phyloP scores from a whole-genome alignment of 768 basidiomycete genomes.

The Tricholoma hemisulphureum region DNA sequence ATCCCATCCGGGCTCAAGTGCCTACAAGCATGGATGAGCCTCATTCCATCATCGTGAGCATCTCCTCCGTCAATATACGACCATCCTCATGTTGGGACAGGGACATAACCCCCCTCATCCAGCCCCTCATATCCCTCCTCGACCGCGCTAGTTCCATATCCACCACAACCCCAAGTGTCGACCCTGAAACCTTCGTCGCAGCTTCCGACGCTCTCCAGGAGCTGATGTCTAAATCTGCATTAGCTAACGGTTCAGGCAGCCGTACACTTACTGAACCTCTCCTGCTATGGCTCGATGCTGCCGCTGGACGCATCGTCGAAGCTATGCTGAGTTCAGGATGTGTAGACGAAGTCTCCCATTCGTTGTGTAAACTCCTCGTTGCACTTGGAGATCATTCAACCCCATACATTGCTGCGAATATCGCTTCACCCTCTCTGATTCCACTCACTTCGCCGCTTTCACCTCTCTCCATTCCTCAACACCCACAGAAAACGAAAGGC shows the following conservation, averaged over 20 bases:
- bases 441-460: slow-evolving; percentile 14
- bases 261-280: slow-evolving; percentile 82
- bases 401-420: slow-evolving; percentile 67
- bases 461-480: not conserved
- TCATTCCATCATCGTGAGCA: slow-evolving; percentile 64
- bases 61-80: slow-evolving; percentile 2
- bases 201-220: slow-evolving; percentile 76
- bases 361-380: slow-evolving; percentile 76
- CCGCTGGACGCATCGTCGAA: slow-evolving; percentile 49
- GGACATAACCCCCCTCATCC: slow-evolving; percentile 68
- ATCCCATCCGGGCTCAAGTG: slow-evolving; percentile 74
- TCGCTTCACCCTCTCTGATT: slow-evolving; percentile 48
- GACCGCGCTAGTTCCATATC: slow-evolving; percentile 36
- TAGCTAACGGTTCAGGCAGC: slow-evolving; percentile 68
- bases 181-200: slow-evolving; percentile 55
- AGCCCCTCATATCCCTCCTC: slow-evolving; percentile 63
- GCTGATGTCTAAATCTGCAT: slow-evolving; percentile 69
- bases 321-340: slow-evolving; percentile 35
- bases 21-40: slow-evolving; percentile 79
- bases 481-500: slow-evolving; percentile 34
- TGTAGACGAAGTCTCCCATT: slow-evolving; percentile 59
- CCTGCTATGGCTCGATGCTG: slow-evolving; percentile 68
- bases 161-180: no score
- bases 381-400: slow-evolving; percentile 87
- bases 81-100: slow-evolving; percentile 31